Evolutionary conservation across 2,329 filamentous ascomycete species (phyloP).

Genomic region (Fusarium sp.): DNA sequence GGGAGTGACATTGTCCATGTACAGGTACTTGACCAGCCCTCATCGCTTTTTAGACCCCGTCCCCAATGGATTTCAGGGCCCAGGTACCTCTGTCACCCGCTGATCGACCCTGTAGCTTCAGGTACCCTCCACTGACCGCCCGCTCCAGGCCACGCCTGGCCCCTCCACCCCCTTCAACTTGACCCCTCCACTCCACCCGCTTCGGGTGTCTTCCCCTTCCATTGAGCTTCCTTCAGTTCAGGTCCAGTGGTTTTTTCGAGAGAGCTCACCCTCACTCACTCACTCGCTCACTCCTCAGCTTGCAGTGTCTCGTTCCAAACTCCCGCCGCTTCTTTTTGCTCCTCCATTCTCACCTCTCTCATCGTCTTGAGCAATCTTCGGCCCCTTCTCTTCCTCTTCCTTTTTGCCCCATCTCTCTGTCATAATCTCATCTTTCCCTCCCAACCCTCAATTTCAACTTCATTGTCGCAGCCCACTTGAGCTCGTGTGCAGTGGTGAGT

Average conservation of each 20-base stretch:
- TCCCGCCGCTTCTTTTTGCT: constrained; percentile 38
- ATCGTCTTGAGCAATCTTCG: constrained; percentile 35
- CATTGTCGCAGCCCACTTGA: constrained; percentile 44
- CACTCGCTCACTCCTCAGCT: constrained; percentile 26
- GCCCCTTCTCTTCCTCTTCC: constrained; percentile 26
- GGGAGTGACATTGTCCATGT: constrained; percentile 29
- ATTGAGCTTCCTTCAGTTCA: constrained; percentile 45
- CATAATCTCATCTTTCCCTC: constrained; percentile 39
- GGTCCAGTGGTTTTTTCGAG: constrained; percentile 46
- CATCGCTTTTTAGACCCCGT: constrained; percentile 43
- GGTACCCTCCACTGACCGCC: constrained; percentile 39
- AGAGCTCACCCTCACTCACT: constrained; percentile 41
- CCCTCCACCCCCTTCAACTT: constrained; percentile 34
- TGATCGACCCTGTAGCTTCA: constrained; percentile 21
- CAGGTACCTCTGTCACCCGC: constrained; percentile 36
- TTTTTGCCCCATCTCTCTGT: constrained; percentile 38
- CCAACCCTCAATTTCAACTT: constrained; percentile 39
- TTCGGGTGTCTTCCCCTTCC: constrained; percentile 44
- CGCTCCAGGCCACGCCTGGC: constrained; percentile 6
- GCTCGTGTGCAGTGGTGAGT: constrained; percentile 46
- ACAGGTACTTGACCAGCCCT: constrained; percentile 40
- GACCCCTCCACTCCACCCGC: constrained; percentile 44
- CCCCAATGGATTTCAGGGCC: constrained; percentile 41
- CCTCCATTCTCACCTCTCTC: constrained; percentile 40
- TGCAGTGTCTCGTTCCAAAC: constrained; percentile 37